Conservation (phyloP, 1,284 basidiomycete genomes). For the Ustilago sp. region DNA sequence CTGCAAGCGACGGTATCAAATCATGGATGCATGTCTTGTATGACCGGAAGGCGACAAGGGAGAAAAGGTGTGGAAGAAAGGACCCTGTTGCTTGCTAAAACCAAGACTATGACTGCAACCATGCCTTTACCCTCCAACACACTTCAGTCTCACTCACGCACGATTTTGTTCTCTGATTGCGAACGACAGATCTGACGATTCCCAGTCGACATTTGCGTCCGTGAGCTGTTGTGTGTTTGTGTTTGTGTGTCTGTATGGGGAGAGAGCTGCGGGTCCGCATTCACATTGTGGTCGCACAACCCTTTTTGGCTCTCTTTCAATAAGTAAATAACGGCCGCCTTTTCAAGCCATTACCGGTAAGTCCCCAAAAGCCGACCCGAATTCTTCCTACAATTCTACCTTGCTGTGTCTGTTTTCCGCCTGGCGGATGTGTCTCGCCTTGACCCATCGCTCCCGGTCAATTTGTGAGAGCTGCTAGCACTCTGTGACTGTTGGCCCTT, state of each 20-base stretch:
- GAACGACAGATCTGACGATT: not conserved
- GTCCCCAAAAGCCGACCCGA: conserved; percentile 44
- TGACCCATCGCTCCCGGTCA: not conserved
- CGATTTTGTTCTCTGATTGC: not conserved
- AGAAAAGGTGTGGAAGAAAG: not conserved
- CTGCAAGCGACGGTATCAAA: too few species aligned
- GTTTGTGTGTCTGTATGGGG: not conserved
- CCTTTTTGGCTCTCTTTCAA: not conserved
- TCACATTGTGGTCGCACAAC: not conserved
- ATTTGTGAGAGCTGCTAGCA: not conserved
- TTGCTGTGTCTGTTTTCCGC: not conserved
- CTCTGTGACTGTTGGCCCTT: not conserved
- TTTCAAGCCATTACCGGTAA: conserved; percentile 24
- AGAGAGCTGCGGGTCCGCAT: not conserved
- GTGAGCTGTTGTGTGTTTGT: not conserved
- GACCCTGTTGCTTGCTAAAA: conserved; percentile 17
- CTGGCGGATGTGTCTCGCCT: too few species aligned
- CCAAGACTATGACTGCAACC: not conserved
- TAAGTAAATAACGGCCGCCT: not conserved
- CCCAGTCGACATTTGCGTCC: not conserved
- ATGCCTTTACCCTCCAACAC: not conserved
- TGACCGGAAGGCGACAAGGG: not conserved
- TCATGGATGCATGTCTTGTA: not conserved
- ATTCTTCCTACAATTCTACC: conserved; percentile 19
- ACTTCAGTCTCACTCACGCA: not conserved